These are phyloP conservation scores for Trichopus zeylanicus DNA, from an alignment of 116 monocot genomes.

Conservation along the genomic window DNA sequence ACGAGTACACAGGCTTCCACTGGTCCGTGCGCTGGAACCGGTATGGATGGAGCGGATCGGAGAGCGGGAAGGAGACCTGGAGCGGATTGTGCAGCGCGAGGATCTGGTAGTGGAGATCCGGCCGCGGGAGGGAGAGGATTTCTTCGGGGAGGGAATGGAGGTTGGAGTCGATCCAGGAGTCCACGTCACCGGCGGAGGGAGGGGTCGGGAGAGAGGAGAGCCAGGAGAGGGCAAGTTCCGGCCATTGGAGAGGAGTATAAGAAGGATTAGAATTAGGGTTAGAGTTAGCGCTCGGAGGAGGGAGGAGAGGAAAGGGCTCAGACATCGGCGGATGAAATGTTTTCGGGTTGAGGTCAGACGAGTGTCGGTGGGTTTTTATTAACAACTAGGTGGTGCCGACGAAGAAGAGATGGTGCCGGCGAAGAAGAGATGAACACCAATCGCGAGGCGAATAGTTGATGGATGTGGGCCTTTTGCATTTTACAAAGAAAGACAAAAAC, in stretches of 20 bases:
- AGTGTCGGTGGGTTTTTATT: too few species aligned
- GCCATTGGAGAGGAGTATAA: neutral
- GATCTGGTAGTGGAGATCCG: constrained; percentile 21
- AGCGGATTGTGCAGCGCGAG: constrained; percentile 9
- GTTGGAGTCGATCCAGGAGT: constrained; percentile 33
- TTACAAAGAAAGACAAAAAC: too few species aligned
- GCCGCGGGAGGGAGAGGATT: constrained; percentile 19
- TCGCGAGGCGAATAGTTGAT: too few species aligned
- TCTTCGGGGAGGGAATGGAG: constrained; percentile 13
- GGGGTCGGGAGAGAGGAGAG: constrained; percentile 19
- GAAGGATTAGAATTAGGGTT: neutral
- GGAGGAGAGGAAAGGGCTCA: neutral
- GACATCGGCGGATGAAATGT: neutral
- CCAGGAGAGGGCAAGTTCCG: constrained; percentile 17
- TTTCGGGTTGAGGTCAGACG: too few species aligned
- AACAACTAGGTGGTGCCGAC: too few species aligned
- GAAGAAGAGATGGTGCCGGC: too few species aligned
- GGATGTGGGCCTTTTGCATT: too few species aligned
- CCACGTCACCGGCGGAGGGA: constrained; percentile 11
- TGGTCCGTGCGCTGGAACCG: constrained; percentile 73
- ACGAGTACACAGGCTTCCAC: constrained; percentile 68
- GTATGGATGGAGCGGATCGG: constrained; percentile 8
- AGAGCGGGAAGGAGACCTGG: constrained; percentile 6
- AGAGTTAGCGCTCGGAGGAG: too few species aligned
- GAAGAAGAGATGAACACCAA: too few species aligned